Base-by-base conservation (phyloP, 2,329 filamentous ascomycete species). In the Diplodia corticola region DNA sequence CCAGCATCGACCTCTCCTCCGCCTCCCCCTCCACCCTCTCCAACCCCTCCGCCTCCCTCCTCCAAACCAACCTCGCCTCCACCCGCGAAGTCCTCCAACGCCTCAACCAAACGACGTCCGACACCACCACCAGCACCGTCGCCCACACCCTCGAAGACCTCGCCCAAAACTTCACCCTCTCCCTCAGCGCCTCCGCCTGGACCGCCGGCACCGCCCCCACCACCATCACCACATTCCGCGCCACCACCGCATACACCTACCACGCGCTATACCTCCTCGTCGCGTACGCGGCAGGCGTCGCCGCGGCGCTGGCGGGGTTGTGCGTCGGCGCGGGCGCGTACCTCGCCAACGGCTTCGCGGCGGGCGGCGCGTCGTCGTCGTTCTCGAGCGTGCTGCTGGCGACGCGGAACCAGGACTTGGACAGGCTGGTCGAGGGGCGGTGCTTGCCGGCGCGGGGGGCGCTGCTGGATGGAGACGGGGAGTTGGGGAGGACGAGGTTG, bases 341-440 rank as follows among this genome's bases (percentile, higher is more conserved):
- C 22, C 7, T 22, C 13, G 28, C 5, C 15, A 63, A 63, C 44
- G 59, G 59, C 5, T 63, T 50, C 59, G 35, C 44, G 26, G 59
- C 28, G 6, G 28, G n/a, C 37, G 26, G 24, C 6, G 6, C 28
- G 30, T 10, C 30, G 30, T 7, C 33, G 44, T 50, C 59, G 12
- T 63, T 63, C 6, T 63, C 59, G 9, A 50, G 44, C n/a, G 48
- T 63, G n/a, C 33, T 50, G 24, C 30, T 49, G 12, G 50, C 59
- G 9, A 63, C 59, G 6, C 33, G 59, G 17, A 51, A 51, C 7
- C 15, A 28, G 17, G 46, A 51, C 17, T 15, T 63, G 46, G 59
- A 35, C 22, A n/a, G 28, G 6, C 12, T 51, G 59, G 59, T n/a
- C 7, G 30, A 7, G 30, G 59, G 30, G 6, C 30, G 28, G 2